A percentile compares a stretch with the other conserved stretches of the same genome.
phyloP scores from a whole-genome alignment of 805 yeast species.

The Babjeviella inositovora region DNA sequence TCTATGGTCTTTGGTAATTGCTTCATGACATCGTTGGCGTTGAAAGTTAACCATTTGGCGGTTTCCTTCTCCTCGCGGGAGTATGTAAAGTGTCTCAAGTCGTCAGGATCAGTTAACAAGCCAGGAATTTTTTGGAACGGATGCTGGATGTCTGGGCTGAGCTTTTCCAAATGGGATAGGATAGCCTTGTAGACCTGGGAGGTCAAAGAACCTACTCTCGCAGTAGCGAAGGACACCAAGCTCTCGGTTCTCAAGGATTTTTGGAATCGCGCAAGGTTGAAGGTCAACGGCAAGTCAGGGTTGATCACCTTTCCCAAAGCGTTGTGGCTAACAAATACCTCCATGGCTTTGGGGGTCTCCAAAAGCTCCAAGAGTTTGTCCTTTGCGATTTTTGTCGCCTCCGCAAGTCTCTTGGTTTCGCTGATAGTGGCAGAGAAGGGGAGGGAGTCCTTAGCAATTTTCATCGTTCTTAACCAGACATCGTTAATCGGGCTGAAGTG shows the following conservation, averaged over 20 bases:
- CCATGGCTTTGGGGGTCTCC: conserved; percentile 5
- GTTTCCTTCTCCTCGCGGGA: not conserved
- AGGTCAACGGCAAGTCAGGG: conserved; percentile 31
- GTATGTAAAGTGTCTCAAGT: conserved; percentile 8
- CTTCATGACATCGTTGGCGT: too few species aligned
- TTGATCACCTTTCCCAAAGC: conserved; percentile 22
- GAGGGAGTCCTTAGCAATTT: not conserved
- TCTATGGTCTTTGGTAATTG: conserved; percentile 22
- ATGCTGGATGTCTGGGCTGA: conserved; percentile 23
- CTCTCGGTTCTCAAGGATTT: conserved; percentile 51
- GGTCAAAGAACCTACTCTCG: conserved; percentile 55
- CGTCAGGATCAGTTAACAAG: conserved; percentile 30
- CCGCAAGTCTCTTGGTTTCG: conserved; percentile 38
- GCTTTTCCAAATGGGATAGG: conserved; percentile 40
- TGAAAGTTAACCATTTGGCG: too few species aligned
- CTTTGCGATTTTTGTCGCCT: conserved; percentile 44
- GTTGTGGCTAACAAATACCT: conserved; percentile 1
- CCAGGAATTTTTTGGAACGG: conserved; percentile 28
- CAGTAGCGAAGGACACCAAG: conserved; percentile 43
- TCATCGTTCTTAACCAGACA: too few species aligned
- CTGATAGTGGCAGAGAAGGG: conserved; percentile 3
- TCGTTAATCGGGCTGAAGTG: too few species aligned
- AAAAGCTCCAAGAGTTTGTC: conserved; percentile 15
- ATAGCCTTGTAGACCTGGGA: conserved; percentile 46
- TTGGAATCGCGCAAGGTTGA: conserved; percentile 52